Evolutionary conservation across 192 early-diverging fungal genomes (phyloP).

Genomic region (Funneliformis mosseae): DNA sequence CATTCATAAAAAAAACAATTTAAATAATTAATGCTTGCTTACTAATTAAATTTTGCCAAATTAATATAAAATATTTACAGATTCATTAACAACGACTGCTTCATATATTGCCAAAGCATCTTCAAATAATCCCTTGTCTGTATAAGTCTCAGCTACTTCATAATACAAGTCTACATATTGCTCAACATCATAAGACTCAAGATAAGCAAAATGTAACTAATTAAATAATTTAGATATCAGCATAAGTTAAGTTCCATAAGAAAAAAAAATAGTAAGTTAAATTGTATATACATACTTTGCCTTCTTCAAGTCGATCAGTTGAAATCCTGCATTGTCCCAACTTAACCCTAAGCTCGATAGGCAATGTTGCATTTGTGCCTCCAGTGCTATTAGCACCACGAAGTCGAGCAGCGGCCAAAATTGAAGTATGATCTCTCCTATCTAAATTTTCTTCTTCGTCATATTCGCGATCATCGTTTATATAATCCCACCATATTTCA

Average conservation of each 20-base stretch:
- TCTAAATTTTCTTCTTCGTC: slow-evolving; percentile 44
- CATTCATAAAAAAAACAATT: background rate
- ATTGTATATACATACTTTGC: slow-evolving; percentile 52
- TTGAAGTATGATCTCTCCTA: slow-evolving; percentile 16
- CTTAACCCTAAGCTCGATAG: slow-evolving; percentile 84
- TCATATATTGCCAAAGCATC: slow-evolving; percentile 66
- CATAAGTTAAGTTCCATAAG: background rate
- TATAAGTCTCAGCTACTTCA: slow-evolving; percentile 76
- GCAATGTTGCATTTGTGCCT: slow-evolving; percentile 51
- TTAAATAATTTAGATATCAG: background rate
- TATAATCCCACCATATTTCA: slow-evolving; percentile 65
- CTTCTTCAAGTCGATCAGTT: slow-evolving; percentile 68
- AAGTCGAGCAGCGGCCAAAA: background rate
- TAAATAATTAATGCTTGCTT: background rate
- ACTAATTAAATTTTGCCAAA: background rate
- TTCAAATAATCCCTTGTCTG: slow-evolving; percentile 61
- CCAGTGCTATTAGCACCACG: background rate
- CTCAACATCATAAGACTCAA: slow-evolving; percentile 54
- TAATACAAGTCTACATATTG: slow-evolving; percentile 70
- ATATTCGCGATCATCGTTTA: slow-evolving; percentile 65
- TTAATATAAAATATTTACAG: slow-evolving; percentile 39
- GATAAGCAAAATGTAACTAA: slow-evolving; percentile 66
- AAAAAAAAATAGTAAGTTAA: background rate
- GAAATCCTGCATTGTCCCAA: slow-evolving; percentile 80
- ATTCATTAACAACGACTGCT: slow-evolving; percentile 46